A percentile compares a stretch with the other conserved stretches of the same genome.
These are phyloP conservation scores for Porphyrellus sp. DNA, from an alignment of 1,284 basidiomycete genomes.

Conservation along the genomic window DNA sequence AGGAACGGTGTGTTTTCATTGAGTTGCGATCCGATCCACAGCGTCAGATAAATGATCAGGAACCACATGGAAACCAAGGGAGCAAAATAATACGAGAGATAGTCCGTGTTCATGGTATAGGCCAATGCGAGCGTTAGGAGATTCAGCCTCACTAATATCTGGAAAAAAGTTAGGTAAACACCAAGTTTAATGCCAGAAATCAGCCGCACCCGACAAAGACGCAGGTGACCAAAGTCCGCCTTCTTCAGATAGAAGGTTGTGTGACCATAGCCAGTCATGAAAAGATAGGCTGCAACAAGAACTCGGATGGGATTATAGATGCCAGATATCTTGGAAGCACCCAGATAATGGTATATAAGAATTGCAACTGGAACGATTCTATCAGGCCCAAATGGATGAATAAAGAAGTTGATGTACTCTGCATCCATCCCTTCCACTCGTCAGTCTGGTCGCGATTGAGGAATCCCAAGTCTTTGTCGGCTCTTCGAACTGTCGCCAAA, in stretches of 20 bases:
- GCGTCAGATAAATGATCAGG: conserved; percentile 78
- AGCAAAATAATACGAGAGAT: conserved; percentile 86
- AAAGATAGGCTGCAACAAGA: conserved; percentile 84
- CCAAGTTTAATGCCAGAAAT: neutral
- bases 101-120: conserved; percentile 89
- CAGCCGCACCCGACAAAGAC: conserved; percentile 59
- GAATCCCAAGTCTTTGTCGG: conserved; percentile 81
- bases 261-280: conserved; percentile 76
- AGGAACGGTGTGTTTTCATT: conserved; percentile 72
- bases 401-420: conserved; percentile 50
- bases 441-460: conserved; percentile 89
- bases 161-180: conserved; percentile 14
- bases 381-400: conserved; percentile 8
- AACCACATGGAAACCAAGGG: conserved; percentile 84
- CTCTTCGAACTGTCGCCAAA: conserved; percentile 61
- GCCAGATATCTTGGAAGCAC: conserved; percentile 82
- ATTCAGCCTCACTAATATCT: conserved; percentile 82
- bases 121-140: conserved; percentile 77
- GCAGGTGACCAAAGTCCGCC: conserved; percentile 76
- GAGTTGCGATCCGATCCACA: conserved; percentile 66
- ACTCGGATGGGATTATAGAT: conserved; percentile 89
- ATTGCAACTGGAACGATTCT: conserved; percentile 59
- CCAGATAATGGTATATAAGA: conserved; percentile 85
- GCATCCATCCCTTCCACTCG: conserved; percentile 98
- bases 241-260: conserved; percentile 81